Conservation (phyloP, 192 early-diverging fungal genomes). For the Entomortierella chlamydospora region DNA sequence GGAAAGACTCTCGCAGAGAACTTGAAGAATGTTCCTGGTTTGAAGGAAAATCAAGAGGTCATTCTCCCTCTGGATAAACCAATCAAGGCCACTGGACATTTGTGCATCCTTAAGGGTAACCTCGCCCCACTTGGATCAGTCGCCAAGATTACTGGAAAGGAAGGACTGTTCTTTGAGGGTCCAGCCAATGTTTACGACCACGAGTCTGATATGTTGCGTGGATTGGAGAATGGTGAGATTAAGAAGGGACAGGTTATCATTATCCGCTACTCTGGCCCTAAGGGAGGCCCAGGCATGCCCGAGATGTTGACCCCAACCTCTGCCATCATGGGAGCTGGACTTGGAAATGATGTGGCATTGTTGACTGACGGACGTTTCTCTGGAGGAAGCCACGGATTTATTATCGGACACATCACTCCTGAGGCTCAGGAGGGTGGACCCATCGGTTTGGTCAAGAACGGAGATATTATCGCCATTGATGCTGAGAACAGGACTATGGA, state of each 20-base stretch:
- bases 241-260: conserved; percentile 91
- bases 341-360: conserved; percentile 97
- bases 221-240: conserved; percentile 90
- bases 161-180: conserved; percentile 91
- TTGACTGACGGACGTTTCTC: conserved; percentile 99
- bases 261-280: conserved; percentile 98
- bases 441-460: conserved; percentile 90
- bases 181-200: conserved; percentile 92
- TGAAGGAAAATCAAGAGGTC: conserved; percentile 87
- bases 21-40: conserved; percentile 78
- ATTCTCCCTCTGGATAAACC: conserved; percentile 85
- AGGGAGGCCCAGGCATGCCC: conserved; percentile 99
- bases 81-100: conserved; percentile 95
- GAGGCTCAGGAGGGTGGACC: conserved; percentile 98
- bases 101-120: conserved; percentile 95
- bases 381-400: conserved; percentile 98
- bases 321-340: conserved; percentile 99
- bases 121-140: conserved; percentile 96
- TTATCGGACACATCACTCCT: conserved; percentile 98
- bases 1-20: conserved; percentile 98
- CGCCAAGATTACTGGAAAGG: conserved; percentile 99
- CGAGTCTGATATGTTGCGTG: conserved; percentile 92
- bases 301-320: conserved; percentile 99
- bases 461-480: conserved; percentile 92
- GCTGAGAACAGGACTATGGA: conserved; percentile 82